These are phyloP conservation scores for Backusella westeae DNA, from an alignment of 192 early-diverging fungal species.

Conservation along the genomic window DNA sequence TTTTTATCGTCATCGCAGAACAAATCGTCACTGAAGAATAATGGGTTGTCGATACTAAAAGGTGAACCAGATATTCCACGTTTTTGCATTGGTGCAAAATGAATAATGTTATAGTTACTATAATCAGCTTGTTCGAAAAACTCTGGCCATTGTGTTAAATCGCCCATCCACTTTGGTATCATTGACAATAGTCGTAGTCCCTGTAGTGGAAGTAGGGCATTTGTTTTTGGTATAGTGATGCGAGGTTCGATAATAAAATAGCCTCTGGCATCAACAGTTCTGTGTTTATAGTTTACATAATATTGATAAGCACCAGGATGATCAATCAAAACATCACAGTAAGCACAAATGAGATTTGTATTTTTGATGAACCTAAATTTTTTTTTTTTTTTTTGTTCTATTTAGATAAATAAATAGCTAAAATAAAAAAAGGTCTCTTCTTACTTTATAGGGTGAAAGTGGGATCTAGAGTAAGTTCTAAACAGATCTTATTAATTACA, in stretches of 20 bases:
- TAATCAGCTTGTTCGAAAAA: conserved; percentile 70
- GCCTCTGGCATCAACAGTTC: conserved; percentile 30
- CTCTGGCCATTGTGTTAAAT: conserved; percentile 68
- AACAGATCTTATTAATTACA: conserved; percentile 1
- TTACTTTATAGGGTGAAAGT: conserved; percentile 43
- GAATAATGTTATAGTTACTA: conserved; percentile 95
- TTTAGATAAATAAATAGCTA: conserved; percentile 8
- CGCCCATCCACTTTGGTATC: conserved; percentile 95
- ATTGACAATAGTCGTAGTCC: conserved; percentile 87
- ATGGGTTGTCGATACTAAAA: conserved; percentile 95
- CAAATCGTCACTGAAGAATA: conserved; percentile 82
- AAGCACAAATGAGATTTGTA: conserved; percentile 53
- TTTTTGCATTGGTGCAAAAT: conserved; percentile 92
- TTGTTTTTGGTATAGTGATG: conserved; percentile 47
- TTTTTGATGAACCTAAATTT: conserved; percentile 19
- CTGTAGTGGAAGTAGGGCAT: conserved; percentile 70
- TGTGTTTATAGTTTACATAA: conserved; percentile 61
- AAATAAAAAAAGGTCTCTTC: not conserved
- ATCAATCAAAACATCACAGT: conserved; percentile 60
- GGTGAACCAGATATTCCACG: conserved; percentile 93
- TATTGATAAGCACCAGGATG: conserved; percentile 87
- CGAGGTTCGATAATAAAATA: conserved; percentile 88
- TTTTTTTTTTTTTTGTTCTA: conserved; percentile 4
- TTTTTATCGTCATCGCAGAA: conserved; percentile 58
- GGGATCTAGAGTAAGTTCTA: conserved; percentile 32